A percentile compares a stretch with the other conserved stretches of the same genome.
These are phyloP conservation scores for Lolium perenne DNA, from an alignment of 176 grass and related monocot species.

Conservation along the genomic window DNA sequence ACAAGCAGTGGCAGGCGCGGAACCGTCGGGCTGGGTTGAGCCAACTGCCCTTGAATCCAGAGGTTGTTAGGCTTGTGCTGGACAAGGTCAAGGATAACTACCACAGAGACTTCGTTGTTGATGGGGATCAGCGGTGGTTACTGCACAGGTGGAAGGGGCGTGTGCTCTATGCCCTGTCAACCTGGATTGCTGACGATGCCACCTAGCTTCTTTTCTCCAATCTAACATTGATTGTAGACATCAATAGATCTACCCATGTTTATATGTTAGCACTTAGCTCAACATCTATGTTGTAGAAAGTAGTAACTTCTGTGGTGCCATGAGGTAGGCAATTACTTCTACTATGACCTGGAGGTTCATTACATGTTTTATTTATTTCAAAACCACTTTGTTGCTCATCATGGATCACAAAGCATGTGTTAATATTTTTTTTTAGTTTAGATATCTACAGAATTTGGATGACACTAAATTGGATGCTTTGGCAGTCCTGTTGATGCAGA, in stretches of 20 bases:
- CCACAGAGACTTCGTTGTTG: slow-evolving; percentile 57
- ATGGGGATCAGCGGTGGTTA: slow-evolving; percentile 51
- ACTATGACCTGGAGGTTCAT: neutral
- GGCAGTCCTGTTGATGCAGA: neutral
- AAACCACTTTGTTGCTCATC: slow-evolving; percentile 7
- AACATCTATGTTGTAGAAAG: slow-evolving; percentile 1
- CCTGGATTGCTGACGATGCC: slow-evolving; percentile 39
- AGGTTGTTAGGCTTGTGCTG: slow-evolving; percentile 37
- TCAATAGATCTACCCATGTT: neutral
- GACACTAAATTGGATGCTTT: neutral
- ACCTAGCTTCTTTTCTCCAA: neutral
- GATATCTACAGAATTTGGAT: neutral
- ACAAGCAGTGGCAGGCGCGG: slow-evolving; percentile 46
- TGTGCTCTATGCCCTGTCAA: slow-evolving; percentile 48
- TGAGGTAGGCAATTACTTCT: slow-evolving; percentile 7
- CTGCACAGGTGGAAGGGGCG: slow-evolving; percentile 52
- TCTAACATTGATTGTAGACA: slow-evolving; percentile 16
- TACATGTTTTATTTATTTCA: neutral
- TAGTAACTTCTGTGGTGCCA: neutral
- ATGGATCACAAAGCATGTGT: slow-evolving; percentile 10
- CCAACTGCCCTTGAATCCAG: slow-evolving; percentile 39
- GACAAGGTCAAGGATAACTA: slow-evolving; percentile 55
- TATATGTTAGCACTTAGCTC: slow-evolving; percentile 2
- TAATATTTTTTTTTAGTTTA: neutral
- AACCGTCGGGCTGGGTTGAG: slow-evolving; percentile 39